Conservation (phyloP, 345 rosid species). For the Eucalyptus rudis region DNA sequence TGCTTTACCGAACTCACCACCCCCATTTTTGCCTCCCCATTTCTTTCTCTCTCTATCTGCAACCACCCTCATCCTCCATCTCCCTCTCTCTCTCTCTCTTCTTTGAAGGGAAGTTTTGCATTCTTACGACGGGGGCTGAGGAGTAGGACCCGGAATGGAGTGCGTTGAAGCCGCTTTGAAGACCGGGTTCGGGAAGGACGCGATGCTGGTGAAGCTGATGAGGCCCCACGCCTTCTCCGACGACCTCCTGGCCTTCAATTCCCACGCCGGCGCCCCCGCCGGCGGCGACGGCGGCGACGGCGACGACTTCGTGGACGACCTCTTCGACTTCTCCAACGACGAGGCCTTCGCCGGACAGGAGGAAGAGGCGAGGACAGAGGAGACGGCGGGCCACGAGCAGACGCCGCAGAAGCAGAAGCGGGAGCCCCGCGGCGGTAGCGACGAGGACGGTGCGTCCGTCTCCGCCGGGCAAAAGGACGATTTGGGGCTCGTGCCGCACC, state of each 20-base stretch:
- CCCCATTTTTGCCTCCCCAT: neutral
- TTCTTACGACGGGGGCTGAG: neutral
- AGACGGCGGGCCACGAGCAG: neutral
- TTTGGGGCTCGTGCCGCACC: neutral
- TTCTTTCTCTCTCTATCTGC: neutral
- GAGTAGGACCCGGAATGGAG: slow-evolving; percentile 29
- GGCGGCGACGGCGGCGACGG: slow-evolving; percentile 32
- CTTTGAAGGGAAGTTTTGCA: neutral
- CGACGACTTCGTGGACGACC: slow-evolving; percentile 73
- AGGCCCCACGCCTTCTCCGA: neutral
- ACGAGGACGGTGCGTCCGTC: neutral
- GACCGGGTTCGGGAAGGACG: slow-evolving; percentile 43
- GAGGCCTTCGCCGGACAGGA: slow-evolving; percentile 19
- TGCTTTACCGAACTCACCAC: neutral
- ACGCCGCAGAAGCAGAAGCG: neutral
- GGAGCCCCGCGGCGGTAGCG: neutral
- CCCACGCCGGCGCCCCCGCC: slow-evolving; percentile 12
- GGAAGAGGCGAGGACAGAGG: neutral
- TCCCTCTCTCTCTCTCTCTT: neutral
- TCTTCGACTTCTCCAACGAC: slow-evolving; percentile 71
- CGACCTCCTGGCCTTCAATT: neutral
- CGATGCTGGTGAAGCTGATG: slow-evolving; percentile 20
- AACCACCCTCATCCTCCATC: neutral
- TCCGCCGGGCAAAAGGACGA: neutral
- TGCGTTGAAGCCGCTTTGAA: slow-evolving; percentile 57